These are phyloP conservation scores for Excoecaria agallocha DNA, from an alignment of 345 rosid species.

Conservation along the genomic window DNA sequence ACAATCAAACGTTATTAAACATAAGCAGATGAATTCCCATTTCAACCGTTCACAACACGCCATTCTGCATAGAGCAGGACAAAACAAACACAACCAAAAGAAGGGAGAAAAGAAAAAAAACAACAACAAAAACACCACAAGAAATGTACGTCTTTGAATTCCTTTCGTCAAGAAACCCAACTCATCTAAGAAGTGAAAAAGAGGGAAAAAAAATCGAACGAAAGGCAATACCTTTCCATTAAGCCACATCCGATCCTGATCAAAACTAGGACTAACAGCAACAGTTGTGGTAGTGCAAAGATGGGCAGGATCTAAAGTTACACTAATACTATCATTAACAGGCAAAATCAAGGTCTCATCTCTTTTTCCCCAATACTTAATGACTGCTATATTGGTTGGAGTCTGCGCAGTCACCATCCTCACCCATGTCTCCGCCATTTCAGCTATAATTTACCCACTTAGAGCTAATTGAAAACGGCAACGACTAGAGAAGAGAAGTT, in stretches of 20 bases:
- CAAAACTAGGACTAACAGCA: conserved; percentile 79
- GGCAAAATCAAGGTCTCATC: conserved; percentile 89
- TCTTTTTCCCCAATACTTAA: conserved; percentile 97
- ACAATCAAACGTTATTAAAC: background rate
- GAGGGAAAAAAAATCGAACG: background rate
- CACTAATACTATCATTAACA: conserved; percentile 91
- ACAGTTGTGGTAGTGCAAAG: conserved; percentile 94
- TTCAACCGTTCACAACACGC: background rate
- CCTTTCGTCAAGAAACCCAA: conserved; percentile 2
- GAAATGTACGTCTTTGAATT: background rate
- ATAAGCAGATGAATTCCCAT: background rate
- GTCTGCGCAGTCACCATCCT: conserved; percentile 82
- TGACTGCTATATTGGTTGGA: conserved; percentile 94
- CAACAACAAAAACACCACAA: background rate
- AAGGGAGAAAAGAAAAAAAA: background rate
- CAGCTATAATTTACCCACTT: background rate
- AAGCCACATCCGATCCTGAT: conserved; percentile 97
- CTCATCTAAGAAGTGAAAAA: background rate
- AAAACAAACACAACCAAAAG: background rate
- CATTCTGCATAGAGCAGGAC: background rate
- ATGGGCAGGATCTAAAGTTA: conserved; percentile 88
- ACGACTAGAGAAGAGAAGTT: background rate
- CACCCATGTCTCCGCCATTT: conserved; percentile 72
- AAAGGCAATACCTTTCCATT: conserved; percentile 73
- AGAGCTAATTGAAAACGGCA: background rate